Percentiles rank a stretch among this genome's conserved stretches.
These are phyloP conservation scores for Venturia aucupariae DNA, from an alignment of 2,329 filamentous ascomycete genomes.

Conservation along the genomic window DNA sequence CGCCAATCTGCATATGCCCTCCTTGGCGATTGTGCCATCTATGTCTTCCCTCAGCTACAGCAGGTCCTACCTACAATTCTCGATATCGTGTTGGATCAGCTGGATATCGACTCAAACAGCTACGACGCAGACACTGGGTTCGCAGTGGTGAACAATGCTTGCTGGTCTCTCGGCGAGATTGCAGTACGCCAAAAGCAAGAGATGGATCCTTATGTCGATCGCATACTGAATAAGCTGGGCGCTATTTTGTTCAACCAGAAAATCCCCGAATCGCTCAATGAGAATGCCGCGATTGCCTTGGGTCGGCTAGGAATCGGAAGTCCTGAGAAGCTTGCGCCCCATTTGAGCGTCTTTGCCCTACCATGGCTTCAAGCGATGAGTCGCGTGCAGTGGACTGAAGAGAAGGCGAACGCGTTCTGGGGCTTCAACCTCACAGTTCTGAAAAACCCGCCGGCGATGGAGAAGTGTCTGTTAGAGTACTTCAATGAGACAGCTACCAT, in stretches of 20 bases:
- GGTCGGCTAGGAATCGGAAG: constrained; percentile 78
- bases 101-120: constrained; percentile 61
- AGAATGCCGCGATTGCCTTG: constrained; percentile 90
- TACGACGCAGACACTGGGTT: constrained; percentile 76
- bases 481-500: constrained; percentile 69
- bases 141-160: constrained; percentile 94
- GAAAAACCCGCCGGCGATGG: constrained; percentile 85
- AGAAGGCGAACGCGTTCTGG: constrained; percentile 88
- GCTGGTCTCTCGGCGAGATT: constrained; percentile 93
- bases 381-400: constrained; percentile 77
- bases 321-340: constrained; percentile 65
- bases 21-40: constrained; percentile 89
- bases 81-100: constrained; percentile 74
- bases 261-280: constrained; percentile 76
- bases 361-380: constrained; percentile 75
- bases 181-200: constrained; percentile 64
- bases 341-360: constrained; percentile 69
- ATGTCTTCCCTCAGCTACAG: constrained; percentile 74
- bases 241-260: constrained; percentile 77
- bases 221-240: constrained; percentile 66
- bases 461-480: constrained; percentile 71
- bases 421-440: constrained; percentile 81
- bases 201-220: constrained; percentile 68
- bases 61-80: constrained; percentile 64
- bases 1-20: constrained; percentile 93